phyloP scores from a whole-genome alignment of 192 early-diverging fungal species.

The Mortierella alpina region DNA sequence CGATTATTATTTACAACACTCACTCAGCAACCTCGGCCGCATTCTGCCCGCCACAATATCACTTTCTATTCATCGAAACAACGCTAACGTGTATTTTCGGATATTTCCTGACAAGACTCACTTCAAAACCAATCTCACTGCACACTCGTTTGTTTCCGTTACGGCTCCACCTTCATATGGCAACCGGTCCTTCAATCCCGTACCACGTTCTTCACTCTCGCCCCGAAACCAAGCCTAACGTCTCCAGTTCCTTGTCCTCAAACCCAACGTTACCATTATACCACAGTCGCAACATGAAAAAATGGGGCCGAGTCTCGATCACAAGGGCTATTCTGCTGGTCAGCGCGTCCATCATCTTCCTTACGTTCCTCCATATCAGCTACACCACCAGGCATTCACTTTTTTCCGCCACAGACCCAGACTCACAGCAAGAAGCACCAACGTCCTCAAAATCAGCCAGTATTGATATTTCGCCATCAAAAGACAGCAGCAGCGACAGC shows the following conservation, averaged over 20 bases:
- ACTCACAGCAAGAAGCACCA: background rate
- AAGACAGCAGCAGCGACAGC: background rate
- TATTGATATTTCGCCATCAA: background rate
- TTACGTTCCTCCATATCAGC: conserved; percentile 13
- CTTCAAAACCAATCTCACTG: no score
- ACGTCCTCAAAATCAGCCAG: background rate
- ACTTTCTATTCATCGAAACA: no score
- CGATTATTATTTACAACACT: no score
- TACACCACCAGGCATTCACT: background rate
- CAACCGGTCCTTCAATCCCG: no score
- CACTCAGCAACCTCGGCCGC: no score
- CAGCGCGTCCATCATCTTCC: conserved; percentile 15
- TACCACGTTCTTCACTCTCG: no score
- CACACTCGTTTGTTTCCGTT: no score
- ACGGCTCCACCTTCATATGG: no score
- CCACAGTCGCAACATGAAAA: conserved; percentile 1
- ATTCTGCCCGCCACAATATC: no score
- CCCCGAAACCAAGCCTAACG: no score
- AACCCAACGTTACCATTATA: background rate
- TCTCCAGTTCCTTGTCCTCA: background rate
- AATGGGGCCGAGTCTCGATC: background rate
- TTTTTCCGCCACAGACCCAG: background rate
- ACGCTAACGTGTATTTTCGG: no score
- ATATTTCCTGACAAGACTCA: no score
- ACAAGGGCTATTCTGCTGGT: conserved; percentile 10